A percentile compares a stretch with the other conserved stretches of the same genome.
phyloP scores from a whole-genome alignment of 352 stramenopile genomes.

The Phytophthora palmivora region DNA sequence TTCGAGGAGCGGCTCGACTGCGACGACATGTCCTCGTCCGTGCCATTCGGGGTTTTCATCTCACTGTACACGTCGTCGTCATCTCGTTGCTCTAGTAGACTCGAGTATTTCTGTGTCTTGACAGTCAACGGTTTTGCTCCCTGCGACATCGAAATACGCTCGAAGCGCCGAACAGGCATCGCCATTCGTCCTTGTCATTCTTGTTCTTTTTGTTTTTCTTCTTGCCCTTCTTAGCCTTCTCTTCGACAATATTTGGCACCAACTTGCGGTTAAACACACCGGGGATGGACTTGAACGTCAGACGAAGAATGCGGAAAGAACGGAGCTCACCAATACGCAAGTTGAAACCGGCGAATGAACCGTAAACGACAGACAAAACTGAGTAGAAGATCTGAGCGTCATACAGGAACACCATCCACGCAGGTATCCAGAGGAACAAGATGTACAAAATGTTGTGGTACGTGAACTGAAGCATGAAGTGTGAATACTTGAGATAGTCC shows the following conservation, averaged over 20 bases:
- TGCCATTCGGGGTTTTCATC: constrained; percentile 66
- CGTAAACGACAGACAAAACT: constrained; percentile 78
- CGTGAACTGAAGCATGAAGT: constrained; percentile 85
- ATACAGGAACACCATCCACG: constrained; percentile 87
- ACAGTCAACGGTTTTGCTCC: constrained; percentile 77
- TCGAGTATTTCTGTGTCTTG: constrained; percentile 86
- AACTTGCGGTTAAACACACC: constrained; percentile 88
- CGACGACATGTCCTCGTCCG: constrained; percentile 63
- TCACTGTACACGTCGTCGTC: constrained; percentile 65
- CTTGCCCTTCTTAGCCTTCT: constrained; percentile 72
- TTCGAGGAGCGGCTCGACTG: constrained; percentile 59
- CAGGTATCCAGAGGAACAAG: constrained; percentile 83
- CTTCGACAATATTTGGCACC: constrained; percentile 83
- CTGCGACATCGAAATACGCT: constrained; percentile 86
- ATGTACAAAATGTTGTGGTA: constrained; percentile 88
- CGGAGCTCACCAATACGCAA: constrained; percentile 83
- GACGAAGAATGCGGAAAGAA: constrained; percentile 83
- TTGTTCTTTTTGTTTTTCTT: constrained; percentile 59
- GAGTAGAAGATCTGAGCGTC: constrained; percentile 89
- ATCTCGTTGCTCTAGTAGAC: constrained; percentile 67
- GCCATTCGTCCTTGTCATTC: constrained; percentile 67
- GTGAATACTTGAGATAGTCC: constrained; percentile 79
- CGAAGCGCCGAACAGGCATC: constrained; percentile 72
- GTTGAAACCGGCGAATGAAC: constrained; percentile 87
- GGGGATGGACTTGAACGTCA: constrained; percentile 87